Base-by-base conservation (phyloP, 169 alveolate genomes). In the Neospora caninum region DNA sequence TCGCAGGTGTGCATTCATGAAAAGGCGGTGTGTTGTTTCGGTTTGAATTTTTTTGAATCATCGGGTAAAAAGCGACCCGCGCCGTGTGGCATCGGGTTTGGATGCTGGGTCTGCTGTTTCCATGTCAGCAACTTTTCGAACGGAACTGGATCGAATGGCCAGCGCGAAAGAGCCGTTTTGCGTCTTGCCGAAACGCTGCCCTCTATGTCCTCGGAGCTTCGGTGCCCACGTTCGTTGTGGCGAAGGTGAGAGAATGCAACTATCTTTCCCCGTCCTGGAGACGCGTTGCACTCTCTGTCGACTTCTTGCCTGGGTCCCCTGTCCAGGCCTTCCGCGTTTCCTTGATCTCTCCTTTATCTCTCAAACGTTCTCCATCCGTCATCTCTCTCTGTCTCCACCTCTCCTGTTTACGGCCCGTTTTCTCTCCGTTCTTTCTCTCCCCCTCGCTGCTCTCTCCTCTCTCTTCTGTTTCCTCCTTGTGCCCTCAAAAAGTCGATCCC, bases 151-250 rank as follows among this genome's bases (percentile, higher is more conserved):
- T 18, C 89, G 89, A 0, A 1, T 82, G 67, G 67, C 31, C n/a
- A 41, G 36, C 6, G 89, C 22, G 41, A 42, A 16, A 20, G 41
- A 42, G 67, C 67, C 89, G 34, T 0, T 82, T 38, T 82, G 89
- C 41, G 41, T 82, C 41, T 78, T 91, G 29, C 88, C 94, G 73
- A 80, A 82, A 31, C 43, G 67, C 25, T 91, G 94, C 88, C 88
- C 83, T 9, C 80, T 91, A 0, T 91, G 94, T 53, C 94, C 94
- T 0, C 39, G 94, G 38, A 39, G 94, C 22, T 42, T 80, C 39
- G 94, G 94, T 16, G 94, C 94, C 9, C 80, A 67, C 7, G 69
- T 91, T 0, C 94, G 89, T 39, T 67, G 80, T 9, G 36, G 87
- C 34, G 94, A 91, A 78, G 94, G 94, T 42, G 27, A 88, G 93